Evolutionary conservation across 495 filamentous ascomycete genomes (phyloP).

Genomic region (Penicillium odoratum): DNA sequence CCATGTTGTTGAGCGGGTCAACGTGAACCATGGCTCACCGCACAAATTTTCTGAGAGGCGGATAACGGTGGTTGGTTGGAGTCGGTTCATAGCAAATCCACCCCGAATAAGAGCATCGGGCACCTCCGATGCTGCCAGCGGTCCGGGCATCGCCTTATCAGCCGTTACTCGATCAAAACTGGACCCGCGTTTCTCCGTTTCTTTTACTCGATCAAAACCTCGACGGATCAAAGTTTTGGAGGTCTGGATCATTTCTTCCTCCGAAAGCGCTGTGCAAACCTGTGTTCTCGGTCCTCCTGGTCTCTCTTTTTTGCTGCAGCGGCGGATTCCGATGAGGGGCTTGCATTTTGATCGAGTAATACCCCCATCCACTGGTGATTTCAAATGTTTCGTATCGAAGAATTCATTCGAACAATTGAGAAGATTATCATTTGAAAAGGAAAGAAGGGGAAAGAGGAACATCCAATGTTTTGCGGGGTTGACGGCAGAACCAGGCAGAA

Average conservation of each 20-base stretch:
- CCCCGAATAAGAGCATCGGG: conserved; percentile 16
- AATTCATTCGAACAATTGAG: background rate
- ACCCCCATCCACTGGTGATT: background rate
- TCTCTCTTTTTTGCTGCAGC: background rate
- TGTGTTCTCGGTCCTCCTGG: conserved; percentile 2
- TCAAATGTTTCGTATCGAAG: background rate
- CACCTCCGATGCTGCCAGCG: conserved; percentile 21
- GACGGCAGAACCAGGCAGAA: background rate
- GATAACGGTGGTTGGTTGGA: conserved; percentile 7
- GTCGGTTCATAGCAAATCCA: background rate
- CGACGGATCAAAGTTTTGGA: background rate
- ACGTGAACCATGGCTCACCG: conserved; percentile 18
- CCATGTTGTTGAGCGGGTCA: background rate
- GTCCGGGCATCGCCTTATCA: conserved; percentile 15
- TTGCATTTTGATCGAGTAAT: conserved; percentile 13
- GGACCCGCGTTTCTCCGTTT: conserved; percentile 10
- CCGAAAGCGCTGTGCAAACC: conserved; percentile 8
- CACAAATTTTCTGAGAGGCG: background rate
- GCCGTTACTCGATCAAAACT: conserved; percentile 31
- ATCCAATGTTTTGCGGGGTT: background rate
- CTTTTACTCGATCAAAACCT: conserved; percentile 27
- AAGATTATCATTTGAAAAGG: background rate
- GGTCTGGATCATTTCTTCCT: conserved; percentile 1
- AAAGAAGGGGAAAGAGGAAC: background rate
- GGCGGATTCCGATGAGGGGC: conserved; percentile 10